A percentile compares a stretch with the other conserved stretches of the same genome.
Evolutionary conservation across 192 early-diverging fungal species (phyloP).

Genomic region (Podila clonocystis): DNA sequence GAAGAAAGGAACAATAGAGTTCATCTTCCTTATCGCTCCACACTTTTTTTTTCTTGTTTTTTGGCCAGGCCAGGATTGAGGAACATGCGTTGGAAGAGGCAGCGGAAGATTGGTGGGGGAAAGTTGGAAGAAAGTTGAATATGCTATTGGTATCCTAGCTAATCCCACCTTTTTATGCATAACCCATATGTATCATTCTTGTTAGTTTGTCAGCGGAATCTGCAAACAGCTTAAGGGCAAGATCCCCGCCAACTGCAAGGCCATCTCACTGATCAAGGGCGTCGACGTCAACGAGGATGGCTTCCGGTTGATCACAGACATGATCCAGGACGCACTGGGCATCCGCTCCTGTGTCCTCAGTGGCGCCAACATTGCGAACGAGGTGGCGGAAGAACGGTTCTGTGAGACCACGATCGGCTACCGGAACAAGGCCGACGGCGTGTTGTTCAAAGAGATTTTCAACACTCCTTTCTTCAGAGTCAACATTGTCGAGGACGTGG

Average conservation of each 20-base stretch:
- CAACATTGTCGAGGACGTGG: slow-evolving; percentile 84
- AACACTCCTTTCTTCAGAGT: slow-evolving; percentile 92
- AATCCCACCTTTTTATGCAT: not conserved
- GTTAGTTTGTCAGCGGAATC: slow-evolving; percentile 83
- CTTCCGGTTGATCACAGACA: slow-evolving; percentile 81
- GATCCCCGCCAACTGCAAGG: slow-evolving; percentile 77
- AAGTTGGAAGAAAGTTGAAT: not conserved
- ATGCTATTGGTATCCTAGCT: not conserved
- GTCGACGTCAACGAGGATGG: slow-evolving; percentile 82
- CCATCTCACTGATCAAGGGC: slow-evolving; percentile 96
- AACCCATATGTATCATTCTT: not conserved
- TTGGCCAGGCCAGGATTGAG: too few relatives aligned
- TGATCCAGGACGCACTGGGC: slow-evolving; percentile 61
- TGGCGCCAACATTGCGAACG: slow-evolving; percentile 98
- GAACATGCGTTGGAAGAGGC: too few relatives aligned
- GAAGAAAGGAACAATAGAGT: not conserved
- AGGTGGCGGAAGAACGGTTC: slow-evolving; percentile 94
- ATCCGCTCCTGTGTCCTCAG: slow-evolving; percentile 87
- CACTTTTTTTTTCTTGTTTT: not conserved
- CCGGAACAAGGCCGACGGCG: slow-evolving; percentile 72
- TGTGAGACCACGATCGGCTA: slow-evolving; percentile 96
- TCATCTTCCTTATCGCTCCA: slow-evolving; percentile 3
- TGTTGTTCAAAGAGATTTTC: slow-evolving; percentile 83
- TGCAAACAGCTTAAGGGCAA: slow-evolving; percentile 86
- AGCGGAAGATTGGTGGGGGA: too few relatives aligned